Evolutionary conservation across 805 yeast genomes (phyloP).

Genomic region (Metschnikowia bowlesiae): DNA sequence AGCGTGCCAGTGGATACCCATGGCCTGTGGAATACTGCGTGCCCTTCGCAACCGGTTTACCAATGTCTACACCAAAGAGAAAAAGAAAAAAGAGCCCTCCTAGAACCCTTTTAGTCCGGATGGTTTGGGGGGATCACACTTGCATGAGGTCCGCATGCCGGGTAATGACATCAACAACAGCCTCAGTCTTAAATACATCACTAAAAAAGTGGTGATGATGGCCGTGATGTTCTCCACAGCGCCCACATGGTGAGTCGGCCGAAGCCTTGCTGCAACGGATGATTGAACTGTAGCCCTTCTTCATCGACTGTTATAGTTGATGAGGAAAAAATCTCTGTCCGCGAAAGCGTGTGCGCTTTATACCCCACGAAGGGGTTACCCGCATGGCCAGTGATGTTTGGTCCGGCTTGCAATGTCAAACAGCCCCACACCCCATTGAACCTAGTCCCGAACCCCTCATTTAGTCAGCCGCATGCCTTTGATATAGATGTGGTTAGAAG

Average conservation of each 20-base stretch:
- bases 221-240: conserved; percentile 53
- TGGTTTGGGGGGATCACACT: neutral
- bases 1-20: too few species aligned
- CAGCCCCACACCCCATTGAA: too few species aligned
- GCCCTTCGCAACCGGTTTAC: too few species aligned
- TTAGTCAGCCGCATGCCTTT: too few species aligned
- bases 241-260: conserved; percentile 34
- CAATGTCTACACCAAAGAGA: too few species aligned
- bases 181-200: conserved; percentile 40
- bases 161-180: conserved; percentile 21
- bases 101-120: neutral
- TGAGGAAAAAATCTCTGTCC: conserved; percentile 22
- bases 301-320: conserved; percentile 61
- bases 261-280: conserved; percentile 35
- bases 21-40: too few species aligned
- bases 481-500: too few species aligned
- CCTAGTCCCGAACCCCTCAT: too few species aligned
- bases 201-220: conserved; percentile 43
- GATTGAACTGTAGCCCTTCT: conserved; percentile 38
- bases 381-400: neutral
- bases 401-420: too few species aligned
- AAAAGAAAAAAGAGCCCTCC: too few species aligned
- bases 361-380: conserved; percentile 12
- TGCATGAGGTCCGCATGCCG: neutral
- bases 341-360: conserved; percentile 1